Evolutionary conservation across 768 basidiomycete genomes (phyloP).

Genomic region (Tephrocybe rancida): DNA sequence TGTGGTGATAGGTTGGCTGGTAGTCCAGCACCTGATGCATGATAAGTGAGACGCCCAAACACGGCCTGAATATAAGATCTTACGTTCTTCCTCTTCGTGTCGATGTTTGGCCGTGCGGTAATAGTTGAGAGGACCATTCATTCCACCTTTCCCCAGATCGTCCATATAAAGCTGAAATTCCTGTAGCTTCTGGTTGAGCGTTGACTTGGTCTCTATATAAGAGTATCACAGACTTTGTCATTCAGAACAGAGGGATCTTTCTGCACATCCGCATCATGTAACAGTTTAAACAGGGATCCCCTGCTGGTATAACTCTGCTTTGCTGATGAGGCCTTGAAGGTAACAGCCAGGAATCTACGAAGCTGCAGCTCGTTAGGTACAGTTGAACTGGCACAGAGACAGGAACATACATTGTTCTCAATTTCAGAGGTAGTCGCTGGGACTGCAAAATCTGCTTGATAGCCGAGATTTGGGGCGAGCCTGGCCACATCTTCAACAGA

Average conservation of each 20-base stretch:
- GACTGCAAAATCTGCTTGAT: slow-evolving; percentile 69
- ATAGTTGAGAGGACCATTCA: slow-evolving; percentile 78
- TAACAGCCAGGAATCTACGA: slow-evolving; percentile 33
- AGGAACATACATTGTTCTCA: slow-evolving; percentile 51
- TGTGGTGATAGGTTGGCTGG: slow-evolving; percentile 42
- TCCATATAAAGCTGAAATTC: slow-evolving; percentile 57
- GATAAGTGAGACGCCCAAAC: neutral
- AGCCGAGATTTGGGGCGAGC: slow-evolving; percentile 59
- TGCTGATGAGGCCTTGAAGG: slow-evolving; percentile 23
- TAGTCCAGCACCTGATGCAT: slow-evolving; percentile 40
- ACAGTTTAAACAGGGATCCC: slow-evolving; percentile 29
- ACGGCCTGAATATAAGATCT: slow-evolving; percentile 4
- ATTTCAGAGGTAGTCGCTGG: slow-evolving; percentile 54
- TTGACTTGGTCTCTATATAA: neutral
- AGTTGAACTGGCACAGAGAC: slow-evolving; percentile 29
- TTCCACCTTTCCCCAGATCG: slow-evolving; percentile 44
- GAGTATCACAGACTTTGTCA: slow-evolving; percentile 22
- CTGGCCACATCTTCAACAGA: slow-evolving; percentile 54
- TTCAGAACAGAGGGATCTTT: slow-evolving; percentile 24
- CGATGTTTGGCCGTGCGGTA: slow-evolving; percentile 65
- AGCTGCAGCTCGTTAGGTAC: slow-evolving; percentile 30
- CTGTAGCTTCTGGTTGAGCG: slow-evolving; percentile 31
- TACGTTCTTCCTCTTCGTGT: slow-evolving; percentile 67
- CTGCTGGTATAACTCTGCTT: slow-evolving; percentile 20
- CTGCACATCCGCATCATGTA: slow-evolving; percentile 16